Percentiles rank a stretch among this genome's conserved stretches.
These are phyloP conservation scores for Chlamydomonas sphaeroides DNA, from an alignment of 139 green algal genomes.

Conservation along the genomic window DNA sequence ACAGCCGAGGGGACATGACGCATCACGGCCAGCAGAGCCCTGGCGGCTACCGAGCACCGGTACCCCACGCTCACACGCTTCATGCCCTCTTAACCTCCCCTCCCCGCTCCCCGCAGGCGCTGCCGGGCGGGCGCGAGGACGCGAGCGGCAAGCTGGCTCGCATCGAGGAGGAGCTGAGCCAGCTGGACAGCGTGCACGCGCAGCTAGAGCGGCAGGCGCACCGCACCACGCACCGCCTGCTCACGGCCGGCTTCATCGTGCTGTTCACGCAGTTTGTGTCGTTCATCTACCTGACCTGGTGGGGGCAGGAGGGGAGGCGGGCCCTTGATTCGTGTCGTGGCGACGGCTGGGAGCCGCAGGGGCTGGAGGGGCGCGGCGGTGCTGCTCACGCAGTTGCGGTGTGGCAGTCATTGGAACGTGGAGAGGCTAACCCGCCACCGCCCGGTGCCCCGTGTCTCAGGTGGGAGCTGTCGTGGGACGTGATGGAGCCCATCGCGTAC, in stretches of 20 bases:
- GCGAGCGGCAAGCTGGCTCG: not conserved
- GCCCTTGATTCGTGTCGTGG: too few relatives aligned
- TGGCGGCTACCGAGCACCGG: too few relatives aligned
- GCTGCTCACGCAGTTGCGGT: too few relatives aligned
- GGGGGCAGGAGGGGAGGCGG: too few relatives aligned
- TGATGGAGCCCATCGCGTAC: slow-evolving; percentile 50
- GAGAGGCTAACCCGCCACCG: too few relatives aligned
- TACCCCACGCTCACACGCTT: too few relatives aligned
- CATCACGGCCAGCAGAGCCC: too few relatives aligned
- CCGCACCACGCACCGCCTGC: not conserved
- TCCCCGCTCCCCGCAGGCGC: slow-evolving; percentile 25
- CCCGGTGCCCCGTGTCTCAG: not conserved
- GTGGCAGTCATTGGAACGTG: too few relatives aligned
- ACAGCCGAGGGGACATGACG: too few relatives aligned
- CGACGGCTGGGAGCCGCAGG: too few relatives aligned
- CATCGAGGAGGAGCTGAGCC: slow-evolving; percentile 33
- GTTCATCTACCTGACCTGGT: slow-evolving; percentile 48
- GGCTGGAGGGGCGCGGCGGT: too few relatives aligned
- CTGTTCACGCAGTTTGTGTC: slow-evolving; percentile 31
- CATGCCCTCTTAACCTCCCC: too few relatives aligned
- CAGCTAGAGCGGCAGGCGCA: not conserved
- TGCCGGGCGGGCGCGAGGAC: not conserved
- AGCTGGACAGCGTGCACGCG: slow-evolving; percentile 4
- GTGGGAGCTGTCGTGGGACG: slow-evolving; percentile 39
- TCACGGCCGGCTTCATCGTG: slow-evolving; percentile 14